Base-by-base conservation (phyloP, 139 green algal genomes). In the Coelastrella sp. region DNA sequence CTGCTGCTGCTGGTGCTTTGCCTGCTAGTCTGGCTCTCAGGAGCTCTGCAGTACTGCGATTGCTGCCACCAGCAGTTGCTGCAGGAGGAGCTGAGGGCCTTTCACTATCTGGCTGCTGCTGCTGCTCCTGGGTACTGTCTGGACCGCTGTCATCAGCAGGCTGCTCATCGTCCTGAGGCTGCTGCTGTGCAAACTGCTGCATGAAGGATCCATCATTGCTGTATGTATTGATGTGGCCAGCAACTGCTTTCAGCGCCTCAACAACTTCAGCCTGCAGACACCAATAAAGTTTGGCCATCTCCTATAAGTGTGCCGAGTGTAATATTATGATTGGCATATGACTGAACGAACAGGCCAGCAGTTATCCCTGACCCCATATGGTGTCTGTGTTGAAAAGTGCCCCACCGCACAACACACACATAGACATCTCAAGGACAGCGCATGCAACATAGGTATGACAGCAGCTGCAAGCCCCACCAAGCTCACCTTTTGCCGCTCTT, bases 181-280 rank as follows among this genome's bases (percentile, higher is more conserved):
- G 73, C 85, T 89, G 83, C 74, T 91, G 47, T 56, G 71, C 59
- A 60, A 96, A 94, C 3, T 85, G 83, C 5, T 96, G 90, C 91
- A 98, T 88, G 91, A 98, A 98, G 56, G 89, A 95, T 57, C 97
- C 96, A 2, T 57, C 97, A 2, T 57, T 8, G 20, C 47, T 83
- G 80, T 97, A 98, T 5, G 68, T 66, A 91, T 99, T 98, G 17
- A 98, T 89, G 61, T 90, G 86, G 0, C 86, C 80, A 0, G 96
- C 96, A 19, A 95, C 20, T 68, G 89, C 59, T 59, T 87, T 77
- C 59, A 94, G 83, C 14, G 92, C 92, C 3, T 88, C 83, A 56
- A 90, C 59, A 78, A 64, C 76, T 14, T 57, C 74, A 16, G 22
- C n/a, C 74, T 80, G 74, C 74, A 80, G 6, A 57, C 71, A 47